Base-by-base conservation (phyloP, 148 eudicot genomes). In the Rhododendron williamsianum region DNA sequence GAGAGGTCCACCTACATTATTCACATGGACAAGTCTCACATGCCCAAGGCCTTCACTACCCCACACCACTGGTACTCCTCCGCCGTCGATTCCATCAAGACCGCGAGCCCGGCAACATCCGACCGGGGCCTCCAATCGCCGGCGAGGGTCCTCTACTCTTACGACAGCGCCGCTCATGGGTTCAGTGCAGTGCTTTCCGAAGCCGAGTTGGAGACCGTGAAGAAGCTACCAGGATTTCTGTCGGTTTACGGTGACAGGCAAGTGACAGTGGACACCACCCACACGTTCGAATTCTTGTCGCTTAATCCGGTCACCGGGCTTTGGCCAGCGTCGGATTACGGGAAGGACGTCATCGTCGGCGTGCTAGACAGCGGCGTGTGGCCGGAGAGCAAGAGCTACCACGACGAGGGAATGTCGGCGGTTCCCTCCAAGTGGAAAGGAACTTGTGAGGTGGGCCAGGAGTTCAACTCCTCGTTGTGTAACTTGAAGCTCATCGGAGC, bases 61-160 rank as follows among this genome's bases (percentile, higher is more conserved):
- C 96, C 91, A 84, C 90, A 90, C 78, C 90, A 91, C 60, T 95
- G 96, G 98, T 93, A 93, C 87, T 85, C 91, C 76, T 89, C 94
- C 82, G 82, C 91, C 56, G 35, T 91, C n/a, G 80, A 87, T 27
- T 87, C 92, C 0, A 84, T 91, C 41, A 60, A 5, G n/a, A 43
- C 78, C 0, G 4, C 1, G 9, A 3, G 1, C 19, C n/a, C 49
- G 46, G 6, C 71, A n/a, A 43, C 80, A 78, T 52, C 27, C 38
- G 46, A 23, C 43, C 0, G 43, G 21, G 33, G 85, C 36, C 67
- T 3, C 18, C 58, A 81, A 9, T 58, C 63, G 11, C 86, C 90
- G 18, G 27, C 80, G 27, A 83, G 60, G 4, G 43, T 92, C 16
- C 83, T 92, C 6, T 92, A 91, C 84, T 45, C 90, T 36, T 92